phyloP scores from a whole-genome alignment of 352 stramenopile species.

The Thraustochytrium sp. region DNA sequence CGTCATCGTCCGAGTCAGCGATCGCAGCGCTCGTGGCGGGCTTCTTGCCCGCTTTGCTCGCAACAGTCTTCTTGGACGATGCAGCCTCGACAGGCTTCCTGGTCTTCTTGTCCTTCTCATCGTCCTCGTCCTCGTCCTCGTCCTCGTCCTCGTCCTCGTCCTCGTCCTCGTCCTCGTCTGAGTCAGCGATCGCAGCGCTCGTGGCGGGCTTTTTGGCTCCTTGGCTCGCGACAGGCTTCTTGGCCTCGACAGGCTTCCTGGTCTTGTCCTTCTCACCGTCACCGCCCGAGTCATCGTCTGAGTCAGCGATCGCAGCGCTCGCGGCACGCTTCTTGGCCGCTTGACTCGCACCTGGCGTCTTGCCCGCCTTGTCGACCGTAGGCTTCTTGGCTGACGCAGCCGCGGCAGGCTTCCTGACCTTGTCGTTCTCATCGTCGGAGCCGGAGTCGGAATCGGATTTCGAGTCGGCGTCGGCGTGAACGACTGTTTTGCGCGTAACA shows the following conservation, averaged over 20 bases:
- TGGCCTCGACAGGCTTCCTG: neutral
- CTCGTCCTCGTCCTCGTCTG: too few relatives aligned
- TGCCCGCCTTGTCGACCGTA: too few relatives aligned
- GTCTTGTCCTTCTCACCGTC: neutral
- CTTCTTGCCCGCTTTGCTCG: neutral
- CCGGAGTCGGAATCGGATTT: neutral
- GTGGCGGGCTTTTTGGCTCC: too few relatives aligned
- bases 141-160: neutral
- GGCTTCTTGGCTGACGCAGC: too few relatives aligned
- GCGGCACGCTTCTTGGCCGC: neutral
- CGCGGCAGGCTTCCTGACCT: too few relatives aligned
- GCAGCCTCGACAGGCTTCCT: neutral
- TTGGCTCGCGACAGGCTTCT: neutral
- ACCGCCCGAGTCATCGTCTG: neutral
- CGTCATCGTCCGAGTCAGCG: neutral
- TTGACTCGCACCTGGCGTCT: too few relatives aligned
- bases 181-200: too few relatives aligned
- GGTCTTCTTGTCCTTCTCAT: neutral
- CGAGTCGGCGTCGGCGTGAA: neutral
- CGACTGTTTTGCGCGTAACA: neutral
- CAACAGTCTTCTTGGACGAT: neutral
- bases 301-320: neutral
- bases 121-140: neutral
- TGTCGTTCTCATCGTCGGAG: too few relatives aligned
- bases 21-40: neutral